Conservation (phyloP, 2,329 filamentous ascomycete genomes). For the Fusarium lyarnte region DNA sequence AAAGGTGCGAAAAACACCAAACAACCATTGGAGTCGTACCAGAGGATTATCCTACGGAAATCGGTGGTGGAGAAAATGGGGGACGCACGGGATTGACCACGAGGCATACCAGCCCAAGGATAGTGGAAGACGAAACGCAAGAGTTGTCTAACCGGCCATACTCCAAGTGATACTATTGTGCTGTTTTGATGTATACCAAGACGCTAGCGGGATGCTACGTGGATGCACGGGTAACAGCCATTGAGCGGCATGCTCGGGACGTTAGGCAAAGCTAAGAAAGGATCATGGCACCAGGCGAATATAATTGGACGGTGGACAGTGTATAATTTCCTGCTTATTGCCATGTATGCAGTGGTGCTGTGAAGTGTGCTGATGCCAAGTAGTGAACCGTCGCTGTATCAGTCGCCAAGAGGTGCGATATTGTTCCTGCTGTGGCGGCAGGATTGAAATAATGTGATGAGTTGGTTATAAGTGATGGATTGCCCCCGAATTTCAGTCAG, state of each 20-base stretch:
- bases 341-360: fast-evolving
- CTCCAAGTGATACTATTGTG: no score
- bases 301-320: fast-evolving
- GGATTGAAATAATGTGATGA: not conserved
- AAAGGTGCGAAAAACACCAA: not conserved
- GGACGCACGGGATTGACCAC: not conserved
- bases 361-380: not conserved
- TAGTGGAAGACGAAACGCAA: not conserved
- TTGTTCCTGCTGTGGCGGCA: not conserved
- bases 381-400: not conserved
- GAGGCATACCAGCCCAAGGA: not conserved
- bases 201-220: not conserved
- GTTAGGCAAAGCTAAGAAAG: not conserved
- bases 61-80: constrained; percentile 20
- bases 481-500: no score
- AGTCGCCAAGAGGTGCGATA: not conserved
- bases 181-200: not conserved
- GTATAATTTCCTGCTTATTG: not conserved
- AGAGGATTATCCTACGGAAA: not conserved
- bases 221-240: not conserved
- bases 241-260: fast-evolving
- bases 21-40: not conserved
- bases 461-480: not conserved
- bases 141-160: not conserved
- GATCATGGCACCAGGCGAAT: not conserved